phyloP scores from a whole-genome alignment of 331 rosid species.

The Quercus lobata region DNA sequence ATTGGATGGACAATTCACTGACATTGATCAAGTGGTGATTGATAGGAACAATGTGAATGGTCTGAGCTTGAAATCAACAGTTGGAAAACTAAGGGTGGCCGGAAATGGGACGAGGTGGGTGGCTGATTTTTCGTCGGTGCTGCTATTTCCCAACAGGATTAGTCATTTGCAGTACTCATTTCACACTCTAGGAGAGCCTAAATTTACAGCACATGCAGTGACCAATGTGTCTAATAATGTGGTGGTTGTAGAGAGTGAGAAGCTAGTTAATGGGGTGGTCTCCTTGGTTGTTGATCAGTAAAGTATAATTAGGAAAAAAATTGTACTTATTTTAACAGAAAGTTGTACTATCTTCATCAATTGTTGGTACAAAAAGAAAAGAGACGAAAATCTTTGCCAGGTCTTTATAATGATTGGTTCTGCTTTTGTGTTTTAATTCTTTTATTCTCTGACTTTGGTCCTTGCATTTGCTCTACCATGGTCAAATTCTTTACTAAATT shows the following conservation, averaged over 20 bases:
- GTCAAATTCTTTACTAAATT: no score
- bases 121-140: constrained; percentile 43
- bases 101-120: constrained; percentile 49
- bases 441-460: no score
- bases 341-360: not conserved
- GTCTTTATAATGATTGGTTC: not conserved
- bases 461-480: no score
- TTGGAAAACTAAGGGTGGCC: constrained; percentile 33
- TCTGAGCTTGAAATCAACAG: constrained; percentile 48
- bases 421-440: no score
- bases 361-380: not conserved
- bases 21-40: constrained; percentile 50
- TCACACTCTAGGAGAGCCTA: constrained; percentile 23
- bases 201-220: constrained; percentile 43
- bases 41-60: constrained; percentile 57
- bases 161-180: constrained; percentile 53
- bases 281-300: constrained; percentile 50
- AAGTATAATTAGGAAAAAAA: not conserved
- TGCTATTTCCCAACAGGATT: constrained; percentile 49
- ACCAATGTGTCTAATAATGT: constrained; percentile 49
- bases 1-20: constrained; percentile 40
- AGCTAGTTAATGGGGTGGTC: constrained; percentile 38
- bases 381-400: not conserved
- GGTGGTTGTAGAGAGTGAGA: constrained; percentile 52
- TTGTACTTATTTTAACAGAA: not conserved